Conservation (phyloP, 129 eudicot genomes). For the Escallonia rubra region DNA sequence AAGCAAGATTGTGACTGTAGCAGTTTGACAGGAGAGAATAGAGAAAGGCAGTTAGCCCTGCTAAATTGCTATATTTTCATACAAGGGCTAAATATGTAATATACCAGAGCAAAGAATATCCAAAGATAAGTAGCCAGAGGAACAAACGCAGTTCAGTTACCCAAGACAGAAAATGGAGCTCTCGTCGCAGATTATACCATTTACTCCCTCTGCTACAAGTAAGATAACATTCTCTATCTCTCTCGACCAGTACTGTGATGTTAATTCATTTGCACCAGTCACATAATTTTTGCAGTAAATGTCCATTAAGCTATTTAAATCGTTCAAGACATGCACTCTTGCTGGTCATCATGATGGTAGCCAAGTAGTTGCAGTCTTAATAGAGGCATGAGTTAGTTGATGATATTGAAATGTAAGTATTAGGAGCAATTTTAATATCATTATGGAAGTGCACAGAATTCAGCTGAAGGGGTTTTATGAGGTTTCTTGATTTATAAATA, state of each 20-base stretch:
- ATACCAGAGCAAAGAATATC: no score
- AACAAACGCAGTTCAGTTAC: neutral
- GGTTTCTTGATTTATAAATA: neutral
- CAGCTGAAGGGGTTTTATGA: neutral
- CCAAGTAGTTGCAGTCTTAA: constrained; percentile 16
- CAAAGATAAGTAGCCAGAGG: constrained; percentile 9
- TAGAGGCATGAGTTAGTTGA: constrained; percentile 17
- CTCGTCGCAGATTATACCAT: constrained; percentile 25
- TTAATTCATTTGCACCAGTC: no score
- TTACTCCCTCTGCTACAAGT: constrained; percentile 29
- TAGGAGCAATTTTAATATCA: constrained; percentile 5
- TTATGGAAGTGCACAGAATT: constrained; percentile 9
- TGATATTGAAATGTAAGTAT: constrained; percentile 23
- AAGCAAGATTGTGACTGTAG: no score
- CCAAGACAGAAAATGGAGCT: constrained; percentile 35
- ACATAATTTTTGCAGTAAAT: neutral
- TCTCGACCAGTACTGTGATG: neutral
- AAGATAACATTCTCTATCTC: constrained; percentile 16
- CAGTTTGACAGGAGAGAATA: no score
- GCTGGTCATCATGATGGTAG: neutral
- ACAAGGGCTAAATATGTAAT: no score
- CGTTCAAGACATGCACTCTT: neutral
- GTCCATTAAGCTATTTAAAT: neutral
- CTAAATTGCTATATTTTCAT: no score
- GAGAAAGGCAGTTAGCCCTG: no score